Conservation (phyloP, 768 basidiomycete genomes). For the Mycena alexandri region DNA sequence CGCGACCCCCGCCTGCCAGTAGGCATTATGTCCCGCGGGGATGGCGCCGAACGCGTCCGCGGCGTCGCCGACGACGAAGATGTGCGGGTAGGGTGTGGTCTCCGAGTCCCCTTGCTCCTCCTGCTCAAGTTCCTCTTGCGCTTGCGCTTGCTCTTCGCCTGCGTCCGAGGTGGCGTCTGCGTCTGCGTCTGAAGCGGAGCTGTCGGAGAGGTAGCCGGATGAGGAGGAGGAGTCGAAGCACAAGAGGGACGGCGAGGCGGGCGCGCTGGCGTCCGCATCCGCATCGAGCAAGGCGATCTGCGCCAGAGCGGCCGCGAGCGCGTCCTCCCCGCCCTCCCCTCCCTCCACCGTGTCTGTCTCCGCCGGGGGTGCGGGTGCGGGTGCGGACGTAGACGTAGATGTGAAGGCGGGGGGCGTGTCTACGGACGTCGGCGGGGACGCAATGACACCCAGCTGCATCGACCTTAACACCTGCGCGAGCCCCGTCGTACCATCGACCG, state of each 20-base stretch:
- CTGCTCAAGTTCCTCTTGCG: too few species aligned
- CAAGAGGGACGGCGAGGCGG: too few species aligned
- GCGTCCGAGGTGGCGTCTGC: too few species aligned
- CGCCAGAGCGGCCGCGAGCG: too few species aligned
- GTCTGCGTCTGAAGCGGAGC: too few species aligned
- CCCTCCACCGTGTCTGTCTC: too few species aligned
- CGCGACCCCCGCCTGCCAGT: constrained; percentile 65
- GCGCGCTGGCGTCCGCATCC: too few species aligned
- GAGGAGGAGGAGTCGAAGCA: not conserved
- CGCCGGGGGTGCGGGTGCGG: not conserved
- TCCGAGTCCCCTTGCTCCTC: constrained; percentile 2
- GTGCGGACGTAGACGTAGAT: not conserved
- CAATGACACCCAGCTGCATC: constrained; percentile 59
- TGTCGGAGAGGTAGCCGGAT: too few species aligned
- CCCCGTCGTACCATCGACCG: constrained; percentile 53
- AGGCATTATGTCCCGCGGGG: constrained; percentile 70
- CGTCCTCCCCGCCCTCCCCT: too few species aligned
- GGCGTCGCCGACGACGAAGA: constrained; percentile 74
- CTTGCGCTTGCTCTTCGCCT: too few species aligned
- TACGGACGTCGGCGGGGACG: constrained; percentile 26
- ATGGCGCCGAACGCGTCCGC: constrained; percentile 76
- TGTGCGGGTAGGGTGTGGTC: constrained; percentile 59
- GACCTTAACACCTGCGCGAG: constrained; percentile 63
- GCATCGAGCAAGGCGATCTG: too few species aligned
- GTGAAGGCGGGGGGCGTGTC: not conserved